Evolutionary conservation across 1,284 basidiomycete species (phyloP), one percentile per base, ranked within the genome.

Genomic region (Chondrostereum purpureum): DNA sequence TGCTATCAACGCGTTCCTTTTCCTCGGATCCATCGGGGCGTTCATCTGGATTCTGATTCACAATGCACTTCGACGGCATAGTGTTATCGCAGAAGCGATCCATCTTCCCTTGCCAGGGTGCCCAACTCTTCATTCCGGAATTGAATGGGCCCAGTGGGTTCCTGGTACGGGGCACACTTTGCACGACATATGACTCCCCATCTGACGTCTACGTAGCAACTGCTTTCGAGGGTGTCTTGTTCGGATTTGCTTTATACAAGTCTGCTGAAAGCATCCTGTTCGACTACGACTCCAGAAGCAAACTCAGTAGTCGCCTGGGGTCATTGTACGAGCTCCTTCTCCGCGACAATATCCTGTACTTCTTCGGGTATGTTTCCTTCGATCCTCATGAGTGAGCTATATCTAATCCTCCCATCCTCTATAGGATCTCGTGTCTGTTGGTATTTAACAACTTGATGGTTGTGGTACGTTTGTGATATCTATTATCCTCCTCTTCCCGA

Each of bases 71-170:
- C 45, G 56, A n/a, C 56, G 65, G 17, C 55, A 56, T 4, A 50
- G 58, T 1, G 50, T 68, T 20, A 67, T 69, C 34, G 56, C 60
- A 4, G 47, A 49, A 35, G 64, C 63, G 0, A 58, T 65, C 24
- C 59, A 58, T 23, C 54, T 71, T 2, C 64, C 64, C 1, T 56
- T 70, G 2, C 66, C 67, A 1, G 72, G 70, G 4, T 74, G 70
- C 46, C 71, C 71, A 16, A 48, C 58, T 0, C 60, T 72, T 13
- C 68, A 72, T 51, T 58, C 64, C n/a, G 66, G 67, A 2, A 67
- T 67, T n/a, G 65, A 70, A 50, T 73, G 69, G 69, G 62, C 65
- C 8, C 65, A 68, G 45, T 74, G 72, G 70, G 58, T 63, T 39
- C 60, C 61, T 12, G 56, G 60, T 59, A 19, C 21, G 49, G 3